phyloP scores from a whole-genome alignment of 352 stramenopile genomes.

The Blastocystis sp. region DNA sequence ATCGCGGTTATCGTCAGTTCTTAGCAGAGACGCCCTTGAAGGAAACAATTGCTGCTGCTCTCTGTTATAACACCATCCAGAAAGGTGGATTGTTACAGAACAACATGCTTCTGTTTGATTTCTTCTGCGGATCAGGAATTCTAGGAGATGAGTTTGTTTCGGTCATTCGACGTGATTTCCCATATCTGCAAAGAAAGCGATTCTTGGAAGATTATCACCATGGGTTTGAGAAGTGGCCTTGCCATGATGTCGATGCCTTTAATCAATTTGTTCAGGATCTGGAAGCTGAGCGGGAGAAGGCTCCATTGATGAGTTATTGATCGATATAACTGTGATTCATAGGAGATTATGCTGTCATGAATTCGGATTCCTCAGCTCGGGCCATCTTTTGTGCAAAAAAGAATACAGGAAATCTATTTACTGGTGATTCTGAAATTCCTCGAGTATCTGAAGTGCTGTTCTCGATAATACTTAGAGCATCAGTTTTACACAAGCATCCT shows the following conservation, averaged over 20 bases:
- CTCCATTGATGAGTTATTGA: constrained; percentile 8
- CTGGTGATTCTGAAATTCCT: background rate
- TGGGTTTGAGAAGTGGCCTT: constrained; percentile 44
- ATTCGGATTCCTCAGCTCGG: constrained; percentile 5
- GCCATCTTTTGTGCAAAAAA: constrained; percentile 33
- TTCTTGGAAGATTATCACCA: constrained; percentile 20
- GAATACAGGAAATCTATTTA: constrained; percentile 23
- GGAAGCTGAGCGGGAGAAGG: background rate
- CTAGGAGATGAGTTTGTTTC: constrained; percentile 9
- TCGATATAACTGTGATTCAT: background rate
- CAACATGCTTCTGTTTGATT: constrained; percentile 56
- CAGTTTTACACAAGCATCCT: constrained; percentile 1
- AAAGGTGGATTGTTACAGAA: background rate
- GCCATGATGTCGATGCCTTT: background rate
- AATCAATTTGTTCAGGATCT: background rate
- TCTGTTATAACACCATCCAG: constrained; percentile 29
- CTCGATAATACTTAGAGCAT: background rate
- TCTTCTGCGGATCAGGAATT: constrained; percentile 38
- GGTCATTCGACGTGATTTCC: constrained; percentile 10
- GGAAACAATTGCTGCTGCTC: constrained; percentile 46
- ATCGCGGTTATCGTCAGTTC: constrained; percentile 29
- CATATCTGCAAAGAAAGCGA: constrained; percentile 29
- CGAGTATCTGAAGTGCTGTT: background rate
- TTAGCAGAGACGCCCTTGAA: constrained; percentile 34
- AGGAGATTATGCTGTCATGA: constrained; percentile 35